Base-by-base conservation (phyloP, 805 yeast genomes). In the Cyberlindnera xishuangbannaensis region DNA sequence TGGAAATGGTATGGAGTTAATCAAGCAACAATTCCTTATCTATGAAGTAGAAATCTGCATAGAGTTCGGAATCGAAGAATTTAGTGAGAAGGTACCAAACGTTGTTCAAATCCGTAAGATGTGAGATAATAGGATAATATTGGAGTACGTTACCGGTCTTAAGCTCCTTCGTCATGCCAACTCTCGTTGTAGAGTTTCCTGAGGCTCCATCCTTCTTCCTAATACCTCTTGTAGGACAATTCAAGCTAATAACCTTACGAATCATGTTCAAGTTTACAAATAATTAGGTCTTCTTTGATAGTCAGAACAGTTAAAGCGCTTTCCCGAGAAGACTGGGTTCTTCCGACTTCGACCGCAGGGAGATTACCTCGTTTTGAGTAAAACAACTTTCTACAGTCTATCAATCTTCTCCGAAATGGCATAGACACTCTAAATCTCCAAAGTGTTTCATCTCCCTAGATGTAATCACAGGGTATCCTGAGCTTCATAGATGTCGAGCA, bases 391-490 rank as follows among this genome's bases (percentile, higher is more conserved):
- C 27, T 37, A 37, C 14, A 37, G 33, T 4, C 41, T 24, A 19
- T 37, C 41, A 15, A 37, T 29, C 31, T 32, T 37, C 29, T 37
- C 41, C 5, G 37, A 26, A 12, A 37, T 30, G 4, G 37, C 41
- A 19, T 37, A 37, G 13, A 33, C 34, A 21, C 25, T 33, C 27
- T 33, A 37, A 12, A 33, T 27, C 21, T 37, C 41, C 6, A 28
- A 25, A 5, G 36, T 27, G 2, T 34, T 14, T 3, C 34, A 30
- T 4, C 29, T 11, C 6, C 31, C 9, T 9, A 29, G 27, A 37
- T 33, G 33, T 37, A 33, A 21, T 33, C 41, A 17, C 41, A 33
- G 8, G 28, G 24, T 3, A 24, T 23, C 15, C 25, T 27, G 13
- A 37, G 35, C 30, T 25, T 37, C 8, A 15, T 9, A 30, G 37